A percentile compares a stretch with the other conserved stretches of the same genome.
phyloP scores from a whole-genome alignment of 352 stramenopile species.

The Aphanomyces euteiches region DNA sequence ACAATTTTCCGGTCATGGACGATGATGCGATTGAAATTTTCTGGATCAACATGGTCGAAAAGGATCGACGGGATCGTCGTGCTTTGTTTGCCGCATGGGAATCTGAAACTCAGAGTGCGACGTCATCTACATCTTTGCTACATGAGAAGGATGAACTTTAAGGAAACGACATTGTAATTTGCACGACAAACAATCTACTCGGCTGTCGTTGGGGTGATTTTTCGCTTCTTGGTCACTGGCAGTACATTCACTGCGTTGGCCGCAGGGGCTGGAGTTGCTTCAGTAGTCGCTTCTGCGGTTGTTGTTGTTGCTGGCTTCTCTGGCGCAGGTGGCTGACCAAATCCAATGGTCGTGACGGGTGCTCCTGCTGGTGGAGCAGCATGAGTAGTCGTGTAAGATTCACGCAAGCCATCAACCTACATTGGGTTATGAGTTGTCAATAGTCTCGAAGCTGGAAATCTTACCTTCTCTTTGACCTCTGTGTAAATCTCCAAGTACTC shows the following conservation, averaged over 20 bases:
- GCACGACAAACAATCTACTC: background rate
- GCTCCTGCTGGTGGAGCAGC: constrained; percentile 33
- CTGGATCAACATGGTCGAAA: constrained; percentile 71
- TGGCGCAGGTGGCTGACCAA: constrained; percentile 36
- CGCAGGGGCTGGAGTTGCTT: background rate
- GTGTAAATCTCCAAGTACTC: constrained; percentile 84
- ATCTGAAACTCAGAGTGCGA: background rate
- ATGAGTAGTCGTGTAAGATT: constrained; percentile 37
- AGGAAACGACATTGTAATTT: constrained; percentile 2
- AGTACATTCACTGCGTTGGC: constrained; percentile 55
- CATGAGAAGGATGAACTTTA: constrained; percentile 22
- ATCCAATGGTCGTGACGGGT: constrained; percentile 62
- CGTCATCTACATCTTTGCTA: background rate
- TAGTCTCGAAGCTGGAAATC: background rate
- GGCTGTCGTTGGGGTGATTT: constrained; percentile 37
- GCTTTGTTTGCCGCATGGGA: constrained; percentile 53
- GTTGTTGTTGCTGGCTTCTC: background rate
- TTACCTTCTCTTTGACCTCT: constrained; percentile 81
- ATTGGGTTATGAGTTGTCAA: background rate
- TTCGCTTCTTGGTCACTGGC: constrained; percentile 66
- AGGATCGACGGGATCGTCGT: constrained; percentile 37
- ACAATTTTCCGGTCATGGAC: constrained; percentile 83
- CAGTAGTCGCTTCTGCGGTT: background rate
- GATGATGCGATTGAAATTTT: constrained; percentile 71
- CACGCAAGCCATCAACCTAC: constrained; percentile 52